Percentiles rank a stretch among this genome's conserved stretches.
These are phyloP conservation scores for Hypoxylon sp. DNA, from an alignment of 2,329 filamentous ascomycete genomes.

Conservation along the genomic window DNA sequence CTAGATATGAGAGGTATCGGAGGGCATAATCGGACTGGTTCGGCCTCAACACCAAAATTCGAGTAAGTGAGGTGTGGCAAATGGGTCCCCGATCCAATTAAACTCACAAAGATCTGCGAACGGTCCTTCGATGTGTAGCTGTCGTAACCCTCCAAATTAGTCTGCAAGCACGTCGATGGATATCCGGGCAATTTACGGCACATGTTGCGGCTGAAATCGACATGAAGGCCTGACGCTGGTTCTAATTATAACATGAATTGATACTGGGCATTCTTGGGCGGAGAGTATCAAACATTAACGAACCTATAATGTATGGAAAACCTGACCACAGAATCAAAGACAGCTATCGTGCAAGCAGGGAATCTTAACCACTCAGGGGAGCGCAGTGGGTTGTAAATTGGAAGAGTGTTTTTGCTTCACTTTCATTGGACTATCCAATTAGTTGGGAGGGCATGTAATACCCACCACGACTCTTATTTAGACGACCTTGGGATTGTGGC, in stretches of 20 bases:
- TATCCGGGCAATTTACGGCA: conserved; percentile 20
- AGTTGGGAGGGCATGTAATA: conserved; percentile 13
- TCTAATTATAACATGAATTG: conserved; percentile 31
- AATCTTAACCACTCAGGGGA: conserved; percentile 17
- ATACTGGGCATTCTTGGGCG: conserved; percentile 18
- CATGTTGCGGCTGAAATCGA: conserved; percentile 30
- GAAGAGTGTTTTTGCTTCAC: conserved; percentile 9
- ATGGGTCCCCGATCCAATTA: conserved; percentile 20
- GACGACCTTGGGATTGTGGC: conserved; percentile 3
- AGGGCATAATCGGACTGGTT: conserved; percentile 6
- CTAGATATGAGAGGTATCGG: conserved; percentile 3
- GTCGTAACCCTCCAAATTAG: conserved; percentile 22
- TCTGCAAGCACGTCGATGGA: conserved; percentile 24
- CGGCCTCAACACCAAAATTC: conserved; percentile 11
- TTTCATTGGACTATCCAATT: conserved; percentile 20
- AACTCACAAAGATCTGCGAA: background rate
- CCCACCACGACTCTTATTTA: conserved; percentile 10
- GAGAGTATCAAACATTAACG: conserved; percentile 13
- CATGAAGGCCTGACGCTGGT: conserved; percentile 12
- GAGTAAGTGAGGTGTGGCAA: conserved; percentile 11
- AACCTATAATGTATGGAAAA: conserved; percentile 15
- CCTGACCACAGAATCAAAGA: conserved; percentile 10
- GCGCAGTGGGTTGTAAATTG: conserved; percentile 13
- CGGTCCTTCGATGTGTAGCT: conserved; percentile 10
- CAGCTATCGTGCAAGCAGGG: conserved; percentile 12